These are phyloP conservation scores for Scheffersomyces illinoinensis DNA, from an alignment of 1,139 yeast species.

Conservation along the genomic window DNA sequence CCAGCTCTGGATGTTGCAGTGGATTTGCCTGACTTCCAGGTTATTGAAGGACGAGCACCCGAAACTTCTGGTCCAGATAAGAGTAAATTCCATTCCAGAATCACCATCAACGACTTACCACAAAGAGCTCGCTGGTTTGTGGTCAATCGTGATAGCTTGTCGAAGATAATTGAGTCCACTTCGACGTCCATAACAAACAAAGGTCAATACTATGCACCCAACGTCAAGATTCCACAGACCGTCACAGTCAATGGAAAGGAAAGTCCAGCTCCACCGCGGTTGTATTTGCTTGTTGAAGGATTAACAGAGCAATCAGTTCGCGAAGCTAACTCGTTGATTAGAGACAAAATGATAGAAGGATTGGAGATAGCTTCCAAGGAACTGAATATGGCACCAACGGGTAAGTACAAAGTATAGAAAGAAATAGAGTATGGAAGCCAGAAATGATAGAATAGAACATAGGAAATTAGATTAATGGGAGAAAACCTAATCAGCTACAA, in stretches of 20 bases:
- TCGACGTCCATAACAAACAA: conserved; percentile 80
- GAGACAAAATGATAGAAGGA: conserved; percentile 62
- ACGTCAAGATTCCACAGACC: conserved; percentile 46
- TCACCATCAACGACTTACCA: conserved; percentile 84
- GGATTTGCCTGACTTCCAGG: conserved; percentile 44
- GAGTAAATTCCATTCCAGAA: conserved; percentile 66
- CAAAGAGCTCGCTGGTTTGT: conserved; percentile 83
- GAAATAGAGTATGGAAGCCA: not conserved
- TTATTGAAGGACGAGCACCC: conserved; percentile 55
- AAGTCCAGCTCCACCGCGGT: conserved; percentile 64
- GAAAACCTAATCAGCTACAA: not conserved
- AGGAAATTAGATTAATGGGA: not conserved
- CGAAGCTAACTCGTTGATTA: conserved; percentile 65
- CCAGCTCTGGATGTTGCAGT: conserved; percentile 8
- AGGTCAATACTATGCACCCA: conserved; percentile 73
- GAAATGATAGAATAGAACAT: not conserved
- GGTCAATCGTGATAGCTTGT: conserved; percentile 65
- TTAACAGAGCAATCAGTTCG: conserved; percentile 62
- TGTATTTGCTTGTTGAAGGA: conserved; percentile 81
- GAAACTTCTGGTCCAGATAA: conserved; percentile 67
- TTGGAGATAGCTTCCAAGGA: conserved; percentile 46
- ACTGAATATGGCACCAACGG: conserved; percentile 38
- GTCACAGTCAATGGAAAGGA: conserved; percentile 26
- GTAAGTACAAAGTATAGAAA: conserved; percentile 39
- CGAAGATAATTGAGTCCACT: conserved; percentile 69